Percentiles rank a stretch among this genome's conserved stretches.
These are phyloP conservation scores for Colletotrichum falcatum DNA, from an alignment of 2,329 filamentous ascomycete genomes.

Conservation along the genomic window DNA sequence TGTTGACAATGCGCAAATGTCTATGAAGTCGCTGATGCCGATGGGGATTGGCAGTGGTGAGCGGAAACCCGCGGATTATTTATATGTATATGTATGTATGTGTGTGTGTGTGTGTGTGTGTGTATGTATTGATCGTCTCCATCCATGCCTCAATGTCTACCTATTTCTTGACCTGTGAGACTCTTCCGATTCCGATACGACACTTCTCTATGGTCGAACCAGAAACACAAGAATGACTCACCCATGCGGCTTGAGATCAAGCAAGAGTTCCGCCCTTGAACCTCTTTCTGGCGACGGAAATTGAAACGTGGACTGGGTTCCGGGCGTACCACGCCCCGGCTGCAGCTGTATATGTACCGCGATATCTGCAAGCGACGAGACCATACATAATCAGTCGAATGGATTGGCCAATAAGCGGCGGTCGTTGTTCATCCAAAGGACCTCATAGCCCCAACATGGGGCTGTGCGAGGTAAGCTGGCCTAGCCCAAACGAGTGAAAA, in stretches of 20 bases:
- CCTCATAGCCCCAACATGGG: no score
- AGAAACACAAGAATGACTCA: background rate
- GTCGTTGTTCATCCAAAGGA: background rate
- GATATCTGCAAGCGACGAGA: background rate
- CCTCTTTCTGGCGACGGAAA: background rate
- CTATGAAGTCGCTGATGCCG: background rate
- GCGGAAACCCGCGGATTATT: background rate
- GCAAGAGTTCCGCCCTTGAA: background rate
- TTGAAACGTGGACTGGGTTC: background rate
- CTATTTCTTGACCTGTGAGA: background rate
- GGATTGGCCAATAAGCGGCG: background rate
- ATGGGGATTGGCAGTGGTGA: background rate
- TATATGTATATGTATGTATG: no score
- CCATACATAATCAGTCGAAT: background rate
- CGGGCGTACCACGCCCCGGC: no score
- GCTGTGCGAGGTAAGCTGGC: background rate
- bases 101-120: no score
- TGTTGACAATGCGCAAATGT: background rate
- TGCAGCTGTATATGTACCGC: no score
- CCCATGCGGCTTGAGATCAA: background rate
- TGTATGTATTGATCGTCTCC: no score
- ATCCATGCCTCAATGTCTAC: background rate
- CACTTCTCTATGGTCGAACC: background rate
- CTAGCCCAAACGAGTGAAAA: background rate
- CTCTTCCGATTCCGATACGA: background rate